Conservation (phyloP, 139 green algal genomes). For the Chlorella sp. region DNA sequence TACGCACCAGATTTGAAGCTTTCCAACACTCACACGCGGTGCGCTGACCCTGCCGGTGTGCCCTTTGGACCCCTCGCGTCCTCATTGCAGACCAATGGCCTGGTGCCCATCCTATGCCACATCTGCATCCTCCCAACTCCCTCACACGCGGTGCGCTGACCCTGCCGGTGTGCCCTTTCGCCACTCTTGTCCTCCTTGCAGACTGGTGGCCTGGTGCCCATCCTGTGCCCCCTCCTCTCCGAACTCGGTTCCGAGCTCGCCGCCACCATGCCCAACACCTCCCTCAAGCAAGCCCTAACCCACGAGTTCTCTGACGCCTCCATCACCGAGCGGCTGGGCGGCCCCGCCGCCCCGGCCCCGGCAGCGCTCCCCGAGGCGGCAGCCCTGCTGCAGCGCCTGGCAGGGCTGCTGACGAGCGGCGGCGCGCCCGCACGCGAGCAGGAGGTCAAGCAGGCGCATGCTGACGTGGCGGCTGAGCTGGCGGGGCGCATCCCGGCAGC, state of each 20-base stretch:
- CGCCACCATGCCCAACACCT: background rate
- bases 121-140: no score
- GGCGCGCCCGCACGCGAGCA: slow-evolving; percentile 21
- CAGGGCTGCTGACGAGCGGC: slow-evolving; percentile 14
- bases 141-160: no score
- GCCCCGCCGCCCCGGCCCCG: background rate
- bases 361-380: background rate
- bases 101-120: background rate
- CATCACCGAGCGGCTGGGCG: background rate
- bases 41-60: no score
- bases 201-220: background rate
- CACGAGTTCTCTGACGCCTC: background rate
- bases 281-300: no score
- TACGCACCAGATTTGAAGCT: no score
- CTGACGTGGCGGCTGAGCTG: background rate
- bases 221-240: slow-evolving; percentile 11
- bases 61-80: no score
- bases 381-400: slow-evolving; percentile 18
- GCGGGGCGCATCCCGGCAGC: background rate
- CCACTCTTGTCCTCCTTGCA: no score
- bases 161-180: no score
- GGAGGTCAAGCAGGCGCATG: slow-evolving; percentile 9
- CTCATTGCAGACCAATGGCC: slow-evolving; percentile 5
- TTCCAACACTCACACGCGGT: no score
- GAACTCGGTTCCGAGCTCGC: slow-evolving; percentile 27